Evolutionary conservation across 768 basidiomycete species (phyloP), one percentile per base, ranked within the genome.

Genomic region (Hericium erinaceus): DNA sequence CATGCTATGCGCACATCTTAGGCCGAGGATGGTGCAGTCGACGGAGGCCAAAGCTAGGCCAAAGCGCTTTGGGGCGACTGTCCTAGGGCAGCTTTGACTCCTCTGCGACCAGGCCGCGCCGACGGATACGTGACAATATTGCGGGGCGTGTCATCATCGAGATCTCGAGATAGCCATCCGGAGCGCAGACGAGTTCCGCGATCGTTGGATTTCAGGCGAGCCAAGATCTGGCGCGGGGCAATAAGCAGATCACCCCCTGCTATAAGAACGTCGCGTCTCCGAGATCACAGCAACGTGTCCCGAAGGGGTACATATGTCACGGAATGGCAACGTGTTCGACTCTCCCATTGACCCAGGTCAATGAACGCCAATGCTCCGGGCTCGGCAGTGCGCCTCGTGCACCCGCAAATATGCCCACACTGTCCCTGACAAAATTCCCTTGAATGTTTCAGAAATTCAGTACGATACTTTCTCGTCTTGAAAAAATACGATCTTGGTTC

Each of bases 221-320:
- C 52, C 52, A 53, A 53, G 52, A 53, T 53, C 38, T 53, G 52
- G 18, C n/a, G 15, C 18, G 15, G 18, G 38, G 11, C 16, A 13
- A 13, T 53, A 15, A 9, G 38, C 37, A 53, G 52, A 53, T 53
- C 39, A 24, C 52, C 38, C 28, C 52, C 39, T 24, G 52, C 52
- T 53, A 53, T 53, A 26, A 33, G 49, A 24, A 51, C 49, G 49
- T 51, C 22, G 28, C 52, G 38, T 53, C 52, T 39, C 52, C 26
- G 12, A 20, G 11, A 33, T 38, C 37, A 37, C 33, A 13, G 38
- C 52, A 39, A 39, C 52, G 52, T 24, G 52, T 13, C 15, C 18
- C 18, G n/a, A 37, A 18, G 38, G 37, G 38, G 58, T 65, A 61
- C 62, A 73, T 72, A 39, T 66, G 68, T 65, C 13, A 46, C 57